Percentiles rank a stretch among this genome's conserved stretches.
Conservation (phyloP, 495 filamentous ascomycete species). For the Penicillium egyptiacum region DNA sequence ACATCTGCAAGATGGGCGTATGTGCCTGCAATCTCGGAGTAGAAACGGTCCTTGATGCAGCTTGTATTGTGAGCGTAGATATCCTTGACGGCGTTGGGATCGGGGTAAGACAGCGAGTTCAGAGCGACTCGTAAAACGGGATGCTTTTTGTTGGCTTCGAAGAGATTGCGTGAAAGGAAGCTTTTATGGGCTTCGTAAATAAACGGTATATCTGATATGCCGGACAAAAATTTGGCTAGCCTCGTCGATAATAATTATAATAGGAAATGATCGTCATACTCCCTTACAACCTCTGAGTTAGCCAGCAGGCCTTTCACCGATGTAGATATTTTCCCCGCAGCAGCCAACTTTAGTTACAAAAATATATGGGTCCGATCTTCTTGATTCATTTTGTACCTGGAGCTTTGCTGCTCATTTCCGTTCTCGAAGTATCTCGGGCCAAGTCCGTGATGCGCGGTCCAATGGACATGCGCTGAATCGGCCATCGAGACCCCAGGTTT, state of each 20-base stretch:
- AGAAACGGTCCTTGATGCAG: constrained; percentile 47
- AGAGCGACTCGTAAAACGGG: constrained; percentile 49
- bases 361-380: too few relatives aligned
- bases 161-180: constrained; percentile 34
- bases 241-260: too few relatives aligned
- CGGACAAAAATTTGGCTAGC: constrained; percentile 22
- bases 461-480: too few relatives aligned
- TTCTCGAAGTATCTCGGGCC: too few relatives aligned
- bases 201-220: constrained; percentile 40
- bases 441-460: neutral
- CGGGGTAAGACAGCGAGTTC: constrained; percentile 45
- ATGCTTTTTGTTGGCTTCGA: constrained; percentile 38
- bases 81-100: constrained; percentile 44
- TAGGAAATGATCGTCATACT: too few relatives aligned
- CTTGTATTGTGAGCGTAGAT: constrained; percentile 52
- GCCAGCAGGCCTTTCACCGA: too few relatives aligned
- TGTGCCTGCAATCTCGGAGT: constrained; percentile 34
- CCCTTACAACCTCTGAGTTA: too few relatives aligned
- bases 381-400: too few relatives aligned
- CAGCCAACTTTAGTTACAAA: too few relatives aligned
- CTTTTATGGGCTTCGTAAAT: constrained; percentile 34
- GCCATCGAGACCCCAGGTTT: constrained; percentile 6
- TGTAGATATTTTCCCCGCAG: too few relatives aligned
- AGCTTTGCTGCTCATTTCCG: neutral
- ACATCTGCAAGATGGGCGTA: constrained; percentile 44